Conservation (phyloP, 169 alveolate species). For the Perkinsus chesapeaki region DNA sequence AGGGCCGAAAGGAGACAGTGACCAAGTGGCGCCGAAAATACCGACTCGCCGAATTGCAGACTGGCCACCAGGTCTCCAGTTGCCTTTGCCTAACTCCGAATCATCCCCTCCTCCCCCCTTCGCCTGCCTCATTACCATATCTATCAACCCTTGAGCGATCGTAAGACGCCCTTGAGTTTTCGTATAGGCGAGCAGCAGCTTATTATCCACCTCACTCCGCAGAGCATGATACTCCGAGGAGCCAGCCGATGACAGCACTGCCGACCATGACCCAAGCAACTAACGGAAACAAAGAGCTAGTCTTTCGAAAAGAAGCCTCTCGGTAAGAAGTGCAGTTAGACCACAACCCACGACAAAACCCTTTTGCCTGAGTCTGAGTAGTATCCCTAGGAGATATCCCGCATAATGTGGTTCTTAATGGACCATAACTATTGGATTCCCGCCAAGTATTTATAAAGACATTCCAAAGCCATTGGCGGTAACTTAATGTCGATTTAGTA, state of each 20-base stretch:
- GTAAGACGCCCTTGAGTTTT: background rate
- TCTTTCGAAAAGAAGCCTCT: too few species aligned
- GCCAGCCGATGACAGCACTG: background rate
- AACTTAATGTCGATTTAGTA: too few species aligned
- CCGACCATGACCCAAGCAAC: background rate
- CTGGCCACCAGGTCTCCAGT: background rate
- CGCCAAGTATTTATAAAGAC: too few species aligned
- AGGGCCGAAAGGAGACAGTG: background rate
- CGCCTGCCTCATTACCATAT: background rate
- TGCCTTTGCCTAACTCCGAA: background rate
- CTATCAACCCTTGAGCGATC: background rate
- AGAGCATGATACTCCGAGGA: background rate
- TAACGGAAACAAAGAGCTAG: too few species aligned
- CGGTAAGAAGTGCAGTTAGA: too few species aligned
- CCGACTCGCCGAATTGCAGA: background rate
- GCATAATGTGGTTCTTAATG: too few species aligned
- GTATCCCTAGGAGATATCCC: too few species aligned
- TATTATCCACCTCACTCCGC: background rate
- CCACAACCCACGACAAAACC: too few species aligned
- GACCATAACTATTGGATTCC: too few species aligned
- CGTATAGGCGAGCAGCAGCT: background rate
- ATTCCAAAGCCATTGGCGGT: too few species aligned
- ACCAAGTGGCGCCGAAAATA: background rate
- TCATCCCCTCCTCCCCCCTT: too few species aligned
- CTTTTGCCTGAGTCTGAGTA: too few species aligned